Percentiles rank a stretch among this genome's conserved stretches.
Evolutionary conservation across 345 rosid genomes (phyloP).

Genomic region (Citrus australasica): DNA sequence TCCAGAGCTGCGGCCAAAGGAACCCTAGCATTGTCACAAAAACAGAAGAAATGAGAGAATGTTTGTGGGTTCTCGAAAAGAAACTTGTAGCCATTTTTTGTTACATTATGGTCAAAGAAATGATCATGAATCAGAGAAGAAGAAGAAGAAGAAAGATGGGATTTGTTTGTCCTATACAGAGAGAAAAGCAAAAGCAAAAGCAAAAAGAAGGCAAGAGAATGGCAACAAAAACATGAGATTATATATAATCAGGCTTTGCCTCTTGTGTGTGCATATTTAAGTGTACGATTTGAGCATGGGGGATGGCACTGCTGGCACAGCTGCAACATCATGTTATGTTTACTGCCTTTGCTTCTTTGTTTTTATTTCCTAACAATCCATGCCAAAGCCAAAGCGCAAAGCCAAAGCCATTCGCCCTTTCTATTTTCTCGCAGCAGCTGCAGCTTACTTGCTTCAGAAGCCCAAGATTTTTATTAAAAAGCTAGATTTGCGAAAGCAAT

Average conservation of each 20-base stretch:
- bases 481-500: conserved; percentile 40
- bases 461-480: conserved; percentile 11
- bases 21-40: conserved; percentile 10
- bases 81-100: background rate
- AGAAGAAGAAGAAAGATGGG: background rate
- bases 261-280: background rate
- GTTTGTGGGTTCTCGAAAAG: background rate
- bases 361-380: background rate
- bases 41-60: conserved; percentile 3
- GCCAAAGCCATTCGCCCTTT: background rate
- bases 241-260: background rate
- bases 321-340: background rate
- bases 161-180: background rate
- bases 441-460: conserved; percentile 15
- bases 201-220: background rate
- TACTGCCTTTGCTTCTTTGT: background rate
- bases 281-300: conserved; percentile 6
- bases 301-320: background rate
- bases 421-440: background rate
- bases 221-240: background rate
- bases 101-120: conserved; percentile 8
- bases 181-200: background rate
- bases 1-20: background rate
- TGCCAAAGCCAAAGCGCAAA: background rate
- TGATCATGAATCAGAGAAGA: background rate